Conservation (phyloP, 805 yeast species). For the Cyberlindnera subsufficiens region DNA sequence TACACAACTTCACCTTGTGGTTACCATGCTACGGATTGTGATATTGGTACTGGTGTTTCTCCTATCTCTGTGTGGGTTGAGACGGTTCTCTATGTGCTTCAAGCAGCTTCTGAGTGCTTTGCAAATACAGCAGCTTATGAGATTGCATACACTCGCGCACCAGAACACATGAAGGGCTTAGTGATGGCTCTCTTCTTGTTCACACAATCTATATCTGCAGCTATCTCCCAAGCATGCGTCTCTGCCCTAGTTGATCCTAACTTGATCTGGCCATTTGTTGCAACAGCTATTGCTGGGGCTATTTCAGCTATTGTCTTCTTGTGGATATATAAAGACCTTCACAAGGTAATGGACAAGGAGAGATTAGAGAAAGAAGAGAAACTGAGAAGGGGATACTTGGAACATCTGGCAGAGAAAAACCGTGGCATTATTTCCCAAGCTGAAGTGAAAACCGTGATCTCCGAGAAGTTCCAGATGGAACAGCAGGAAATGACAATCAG, state of each 20-base stretch:
- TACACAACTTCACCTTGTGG: slow-evolving; percentile 73
- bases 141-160: slow-evolving; percentile 82
- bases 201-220: slow-evolving; percentile 73
- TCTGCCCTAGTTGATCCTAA: slow-evolving; percentile 65
- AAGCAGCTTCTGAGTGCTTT: slow-evolving; percentile 71
- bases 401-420: slow-evolving; percentile 3
- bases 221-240: slow-evolving; percentile 67
- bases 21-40: slow-evolving; percentile 53
- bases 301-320: slow-evolving; percentile 56
- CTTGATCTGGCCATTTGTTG: slow-evolving; percentile 62
- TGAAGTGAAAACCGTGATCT: background rate
- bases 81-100: slow-evolving; percentile 58
- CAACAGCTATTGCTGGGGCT: slow-evolving; percentile 53
- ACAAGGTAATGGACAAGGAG: slow-evolving; percentile 18
- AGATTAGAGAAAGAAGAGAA: slow-evolving; percentile 16
- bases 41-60: slow-evolving; percentile 21
- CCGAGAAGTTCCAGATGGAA: background rate
- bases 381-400: slow-evolving; percentile 8
- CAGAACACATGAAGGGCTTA: slow-evolving; percentile 42
- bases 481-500: background rate
- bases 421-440: background rate
- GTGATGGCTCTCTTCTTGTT: slow-evolving; percentile 52
- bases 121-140: slow-evolving; percentile 80
- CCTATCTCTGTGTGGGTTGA: slow-evolving; percentile 64
- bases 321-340: slow-evolving; percentile 16